Conservation (phyloP, 176 grass and related monocot genomes). For the Coix lacrymajobi region DNA sequence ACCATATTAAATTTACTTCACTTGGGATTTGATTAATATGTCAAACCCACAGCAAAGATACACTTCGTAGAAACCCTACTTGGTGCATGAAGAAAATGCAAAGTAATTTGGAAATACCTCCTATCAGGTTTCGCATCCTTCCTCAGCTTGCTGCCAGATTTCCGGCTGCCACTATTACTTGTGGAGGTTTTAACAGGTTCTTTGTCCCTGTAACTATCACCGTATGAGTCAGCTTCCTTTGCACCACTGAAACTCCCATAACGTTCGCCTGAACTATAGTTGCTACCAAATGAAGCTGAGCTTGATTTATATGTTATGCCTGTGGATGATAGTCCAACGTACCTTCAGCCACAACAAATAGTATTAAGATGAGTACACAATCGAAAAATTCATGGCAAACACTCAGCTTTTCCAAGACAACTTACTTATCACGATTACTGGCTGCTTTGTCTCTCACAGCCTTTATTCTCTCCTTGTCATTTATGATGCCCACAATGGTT, state of each 20-base stretch:
- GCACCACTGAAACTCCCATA: constrained; percentile 79
- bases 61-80: neutral
- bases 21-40: neutral
- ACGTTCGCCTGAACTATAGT: constrained; percentile 50
- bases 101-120: constrained; percentile 40
- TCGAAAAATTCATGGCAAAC: neutral
- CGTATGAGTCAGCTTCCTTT: constrained; percentile 65
- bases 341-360: constrained; percentile 60
- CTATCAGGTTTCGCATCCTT: constrained; percentile 30
- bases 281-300: constrained; percentile 58
- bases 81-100: constrained; percentile 3
- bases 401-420: constrained; percentile 2
- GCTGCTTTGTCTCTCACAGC: constrained; percentile 84
- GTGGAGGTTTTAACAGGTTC: constrained; percentile 50
- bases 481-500: constrained; percentile 76
- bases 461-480: constrained; percentile 94
- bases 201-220: constrained; percentile 56
- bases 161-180: constrained; percentile 28
- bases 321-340: constrained; percentile 84
- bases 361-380: constrained; percentile 4
- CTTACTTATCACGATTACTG: constrained; percentile 89
- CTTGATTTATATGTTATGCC: constrained; percentile 89
- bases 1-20: constrained; percentile 11
- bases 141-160: constrained; percentile 52
- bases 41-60: neutral